A percentile compares a stretch with the other conserved stretches of the same genome.
Conservation (phyloP, 2,329 filamentous ascomycete genomes). For the Clarireedia monteithiana region DNA sequence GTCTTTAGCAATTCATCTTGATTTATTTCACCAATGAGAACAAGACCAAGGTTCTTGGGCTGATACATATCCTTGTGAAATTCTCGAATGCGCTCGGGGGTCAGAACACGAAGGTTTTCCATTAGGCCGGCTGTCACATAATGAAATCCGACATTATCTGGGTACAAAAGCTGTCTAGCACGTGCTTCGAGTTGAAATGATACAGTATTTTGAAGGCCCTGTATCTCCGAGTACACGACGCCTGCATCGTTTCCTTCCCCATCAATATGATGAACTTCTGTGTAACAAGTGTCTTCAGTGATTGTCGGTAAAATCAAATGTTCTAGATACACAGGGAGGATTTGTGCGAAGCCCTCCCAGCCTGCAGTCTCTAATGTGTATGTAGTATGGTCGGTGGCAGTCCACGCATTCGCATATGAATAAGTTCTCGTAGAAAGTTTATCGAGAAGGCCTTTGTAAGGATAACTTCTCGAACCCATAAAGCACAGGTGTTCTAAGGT, state of each 20-base stretch:
- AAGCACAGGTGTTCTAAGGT: slow-evolving; percentile 78
- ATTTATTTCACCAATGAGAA: slow-evolving; percentile 88
- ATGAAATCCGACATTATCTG: slow-evolving; percentile 82
- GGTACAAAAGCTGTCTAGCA: slow-evolving; percentile 75
- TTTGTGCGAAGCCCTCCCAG: slow-evolving; percentile 94
- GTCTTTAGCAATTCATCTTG: slow-evolving; percentile 73
- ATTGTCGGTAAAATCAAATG: slow-evolving; percentile 87
- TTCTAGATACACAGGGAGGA: slow-evolving; percentile 90
- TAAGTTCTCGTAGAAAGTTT: slow-evolving; percentile 91
- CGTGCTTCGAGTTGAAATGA: slow-evolving; percentile 81
- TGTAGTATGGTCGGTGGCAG: slow-evolving; percentile 89
- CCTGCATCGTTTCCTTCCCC: slow-evolving; percentile 91
- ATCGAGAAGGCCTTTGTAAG: slow-evolving; percentile 90
- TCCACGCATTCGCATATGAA: slow-evolving; percentile 94
- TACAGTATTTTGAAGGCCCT: slow-evolving; percentile 81
- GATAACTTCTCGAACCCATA: slow-evolving; percentile 89
- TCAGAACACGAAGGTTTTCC: slow-evolving; percentile 78
- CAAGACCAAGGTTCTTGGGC: slow-evolving; percentile 84
- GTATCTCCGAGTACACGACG: slow-evolving; percentile 98
- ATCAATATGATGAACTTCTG: slow-evolving; percentile 94
- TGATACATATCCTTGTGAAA: slow-evolving; percentile 98
- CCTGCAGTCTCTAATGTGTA: slow-evolving; percentile 94
- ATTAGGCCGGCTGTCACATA: slow-evolving; percentile 99
- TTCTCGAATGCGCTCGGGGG: slow-evolving; percentile 81
- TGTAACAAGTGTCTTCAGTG: slow-evolving; percentile 87